Evolutionary conservation across 139 green algal genomes (phyloP), one percentile per base, ranked within the genome.

Genomic region (Desmodesmus armatus): DNA sequence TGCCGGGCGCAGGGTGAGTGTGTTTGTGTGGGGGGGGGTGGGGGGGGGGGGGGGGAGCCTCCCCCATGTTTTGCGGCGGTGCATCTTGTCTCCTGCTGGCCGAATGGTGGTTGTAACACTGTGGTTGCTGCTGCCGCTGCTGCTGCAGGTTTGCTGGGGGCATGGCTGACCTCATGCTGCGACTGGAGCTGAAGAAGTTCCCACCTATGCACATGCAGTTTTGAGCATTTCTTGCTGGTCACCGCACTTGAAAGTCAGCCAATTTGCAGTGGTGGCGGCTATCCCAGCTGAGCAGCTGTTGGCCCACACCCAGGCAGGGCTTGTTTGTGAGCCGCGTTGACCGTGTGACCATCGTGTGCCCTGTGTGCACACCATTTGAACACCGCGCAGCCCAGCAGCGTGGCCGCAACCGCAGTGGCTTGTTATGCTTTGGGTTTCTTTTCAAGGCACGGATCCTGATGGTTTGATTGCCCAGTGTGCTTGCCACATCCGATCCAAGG

Each of bases 161-260:
- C 13, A 40, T 76, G 67, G 76, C 67, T 40, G 84, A 73, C 39
- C 74, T 78, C 3, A 29, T 47, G 9, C 49, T 90, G 49, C 69
- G 85, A 25, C 82, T 90, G 77, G 58, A 74, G 41, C 55, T 90
- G 5, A 82, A 49, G 13, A 70, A 63, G 43, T 90, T 90, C 19
- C 86, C 86, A 9, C 86, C 86, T 4, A 75, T 90, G 4, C 85
- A 87, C 44, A 19, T 90, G 2, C 74, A 87, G 51, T 90, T 90
- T 21, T 89, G 78, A 88, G 29, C n/a, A 35, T 33, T 19, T 39
- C 71, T 27, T n/a, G n/a, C n/a, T n/a, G n/a, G 62, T 37, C 60
- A 39, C 15, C 60, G 87, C 87, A 21, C 41, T 90, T 0, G 65
- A 83, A 3, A 90, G n/a, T n/a, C n/a, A n/a, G n/a, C n/a, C n/a